Conservation (phyloP, 2,329 filamentous ascomycete genomes). For the Clonostachys solani region DNA sequence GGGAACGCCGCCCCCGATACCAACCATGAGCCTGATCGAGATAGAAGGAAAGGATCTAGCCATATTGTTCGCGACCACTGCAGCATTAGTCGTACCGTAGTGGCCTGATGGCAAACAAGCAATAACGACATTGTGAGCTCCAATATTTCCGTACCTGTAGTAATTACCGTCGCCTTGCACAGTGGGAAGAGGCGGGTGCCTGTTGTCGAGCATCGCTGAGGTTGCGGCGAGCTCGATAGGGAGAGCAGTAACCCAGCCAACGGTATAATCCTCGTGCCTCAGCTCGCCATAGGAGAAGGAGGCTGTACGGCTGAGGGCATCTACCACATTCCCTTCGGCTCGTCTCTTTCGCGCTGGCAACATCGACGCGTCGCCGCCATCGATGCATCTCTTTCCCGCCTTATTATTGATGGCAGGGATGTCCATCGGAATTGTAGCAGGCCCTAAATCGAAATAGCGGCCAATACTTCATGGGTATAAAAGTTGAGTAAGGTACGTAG, state of each 20-base stretch:
- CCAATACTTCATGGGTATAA: too few species aligned
- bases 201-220: constrained; percentile 14
- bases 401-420: too few species aligned
- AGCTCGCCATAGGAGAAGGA: background rate
- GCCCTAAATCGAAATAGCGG: too few species aligned
- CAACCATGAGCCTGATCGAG: constrained; percentile 1
- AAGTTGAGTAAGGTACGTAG: too few species aligned
- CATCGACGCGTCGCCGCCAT: too few species aligned
- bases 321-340: too few species aligned
- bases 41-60: background rate
- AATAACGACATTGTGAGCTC: constrained; percentile 17
- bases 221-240: constrained; percentile 15
- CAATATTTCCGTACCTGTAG: constrained; percentile 16
- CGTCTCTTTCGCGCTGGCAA: too few species aligned
- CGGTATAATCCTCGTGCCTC: constrained; percentile 10
- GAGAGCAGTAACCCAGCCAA: constrained; percentile 17
- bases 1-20: background rate
- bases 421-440: too few species aligned
- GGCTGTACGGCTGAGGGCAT: too few species aligned
- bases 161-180: constrained; percentile 11
- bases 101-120: constrained; percentile 15
- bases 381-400: too few species aligned
- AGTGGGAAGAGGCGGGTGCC: constrained; percentile 3
- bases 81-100: constrained; percentile 8
- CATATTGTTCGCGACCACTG: constrained; percentile 3